phyloP scores from a whole-genome alignment of 2,329 filamentous ascomycete species.

The Shiraia bambusicola region DNA sequence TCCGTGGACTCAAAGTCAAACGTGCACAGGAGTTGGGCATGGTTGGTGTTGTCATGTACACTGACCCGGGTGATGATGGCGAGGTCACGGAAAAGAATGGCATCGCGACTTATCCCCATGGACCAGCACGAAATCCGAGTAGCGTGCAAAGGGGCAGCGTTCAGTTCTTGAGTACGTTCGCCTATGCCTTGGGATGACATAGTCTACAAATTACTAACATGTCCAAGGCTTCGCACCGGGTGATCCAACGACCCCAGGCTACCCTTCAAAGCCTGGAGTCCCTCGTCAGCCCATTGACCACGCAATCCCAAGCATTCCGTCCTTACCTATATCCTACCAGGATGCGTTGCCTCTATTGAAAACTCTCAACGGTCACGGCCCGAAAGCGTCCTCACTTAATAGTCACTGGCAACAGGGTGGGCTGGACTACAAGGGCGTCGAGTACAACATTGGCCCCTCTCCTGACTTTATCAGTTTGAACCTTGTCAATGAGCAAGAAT shows the following conservation, averaged over 20 bases:
- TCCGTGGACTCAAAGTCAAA: slow-evolving; percentile 90
- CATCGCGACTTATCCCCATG: slow-evolving; percentile 75
- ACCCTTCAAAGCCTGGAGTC: slow-evolving; percentile 86
- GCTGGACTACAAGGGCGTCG: slow-evolving; percentile 74
- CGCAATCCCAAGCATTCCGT: slow-evolving; percentile 81
- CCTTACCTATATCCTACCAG: slow-evolving; percentile 82
- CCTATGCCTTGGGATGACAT: no score
- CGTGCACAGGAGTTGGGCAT: slow-evolving; percentile 88
- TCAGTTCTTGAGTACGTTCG: slow-evolving; percentile 55
- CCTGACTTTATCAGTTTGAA: slow-evolving; percentile 64
- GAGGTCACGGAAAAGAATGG: slow-evolving; percentile 79
- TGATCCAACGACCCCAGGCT: slow-evolving; percentile 90
- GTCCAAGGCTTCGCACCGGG: slow-evolving; percentile 59
- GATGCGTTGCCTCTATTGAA: slow-evolving; percentile 88
- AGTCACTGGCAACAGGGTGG: slow-evolving; percentile 72
- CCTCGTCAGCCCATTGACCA: slow-evolving; percentile 71
- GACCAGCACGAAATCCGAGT: slow-evolving; percentile 82
- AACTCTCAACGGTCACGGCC: slow-evolving; percentile 85
- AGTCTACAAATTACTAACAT: slow-evolving; percentile 13
- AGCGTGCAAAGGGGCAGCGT: slow-evolving; percentile 88
- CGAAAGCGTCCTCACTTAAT: slow-evolving; percentile 72
- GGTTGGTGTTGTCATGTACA: slow-evolving; percentile 81
- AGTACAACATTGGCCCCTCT: slow-evolving; percentile 83
- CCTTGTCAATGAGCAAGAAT: slow-evolving; percentile 53
- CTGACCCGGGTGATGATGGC: slow-evolving; percentile 86